Percentiles rank a stretch among this genome's conserved stretches.
These are phyloP conservation scores for Parachaetomium inaequale DNA, from an alignment of 495 filamentous ascomycete species.

Conservation along the genomic window DNA sequence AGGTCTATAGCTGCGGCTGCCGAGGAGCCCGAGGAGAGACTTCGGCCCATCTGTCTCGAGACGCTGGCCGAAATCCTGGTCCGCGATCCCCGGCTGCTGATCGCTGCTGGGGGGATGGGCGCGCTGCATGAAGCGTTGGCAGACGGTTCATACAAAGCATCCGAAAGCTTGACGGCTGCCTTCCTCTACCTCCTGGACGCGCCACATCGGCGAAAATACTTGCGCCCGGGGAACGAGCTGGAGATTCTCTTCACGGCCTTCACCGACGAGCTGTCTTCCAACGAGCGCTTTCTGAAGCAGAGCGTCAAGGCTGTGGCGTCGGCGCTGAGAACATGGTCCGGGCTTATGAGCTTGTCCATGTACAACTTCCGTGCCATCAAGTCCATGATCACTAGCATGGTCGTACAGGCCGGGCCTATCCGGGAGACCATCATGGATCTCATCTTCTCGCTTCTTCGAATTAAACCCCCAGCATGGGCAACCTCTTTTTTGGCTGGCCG, in stretches of 20 bases:
- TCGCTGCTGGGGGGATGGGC: slow-evolving; percentile 74
- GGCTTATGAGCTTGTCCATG: slow-evolving; percentile 78
- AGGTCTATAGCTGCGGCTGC: slow-evolving; percentile 86
- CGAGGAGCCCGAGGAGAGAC: slow-evolving; percentile 81
- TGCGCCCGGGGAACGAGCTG: slow-evolving; percentile 74
- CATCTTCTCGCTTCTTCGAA: slow-evolving; percentile 83
- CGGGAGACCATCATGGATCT: slow-evolving; percentile 76
- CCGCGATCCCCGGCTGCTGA: slow-evolving; percentile 72
- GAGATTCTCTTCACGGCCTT: slow-evolving; percentile 83
- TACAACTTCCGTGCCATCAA: slow-evolving; percentile 76
- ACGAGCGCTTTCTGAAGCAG: slow-evolving; percentile 74
- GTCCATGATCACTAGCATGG: slow-evolving; percentile 75
- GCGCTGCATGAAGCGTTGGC: slow-evolving; percentile 80
- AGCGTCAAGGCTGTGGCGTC: slow-evolving; percentile 81
- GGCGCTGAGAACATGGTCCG: slow-evolving; percentile 92
- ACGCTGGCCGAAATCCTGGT: slow-evolving; percentile 89
- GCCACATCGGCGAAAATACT: slow-evolving; percentile 71
- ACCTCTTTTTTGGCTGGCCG: slow-evolving; percentile 91
- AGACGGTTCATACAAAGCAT: slow-evolving; percentile 86
- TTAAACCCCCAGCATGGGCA: slow-evolving; percentile 95
- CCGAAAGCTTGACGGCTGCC: slow-evolving; percentile 75
- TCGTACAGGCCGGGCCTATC: slow-evolving; percentile 64
- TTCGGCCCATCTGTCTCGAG: slow-evolving; percentile 84
- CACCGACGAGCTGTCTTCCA: slow-evolving; percentile 71
- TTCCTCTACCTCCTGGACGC: slow-evolving; percentile 87